phyloP scores from a whole-genome alignment of 2,329 filamentous ascomycete genomes.

The Clarireedia homoeocarpa region DNA sequence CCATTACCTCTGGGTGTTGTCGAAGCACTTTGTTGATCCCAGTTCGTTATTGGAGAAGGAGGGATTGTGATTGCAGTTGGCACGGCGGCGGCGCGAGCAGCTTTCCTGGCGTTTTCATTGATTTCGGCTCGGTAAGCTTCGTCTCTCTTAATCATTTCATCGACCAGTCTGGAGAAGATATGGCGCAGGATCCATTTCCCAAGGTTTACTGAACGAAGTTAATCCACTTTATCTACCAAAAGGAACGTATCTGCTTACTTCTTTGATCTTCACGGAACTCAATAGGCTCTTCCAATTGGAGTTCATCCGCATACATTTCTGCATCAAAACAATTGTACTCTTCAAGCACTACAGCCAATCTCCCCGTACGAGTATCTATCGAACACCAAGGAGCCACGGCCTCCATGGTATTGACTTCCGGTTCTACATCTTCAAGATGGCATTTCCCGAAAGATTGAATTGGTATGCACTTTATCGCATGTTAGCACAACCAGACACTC shows the following conservation, averaged over 20 bases:
- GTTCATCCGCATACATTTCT: conserved; percentile 91
- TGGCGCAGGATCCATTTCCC: conserved; percentile 95
- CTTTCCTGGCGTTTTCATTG: conserved; percentile 53
- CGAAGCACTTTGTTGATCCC: conserved; percentile 37
- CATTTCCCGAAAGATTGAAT: conserved; percentile 90
- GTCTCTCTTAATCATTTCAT: conserved; percentile 83
- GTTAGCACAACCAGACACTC: conserved; percentile 17
- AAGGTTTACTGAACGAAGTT: conserved; percentile 65
- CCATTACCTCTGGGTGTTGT: conserved; percentile 59
- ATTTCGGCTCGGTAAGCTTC: conserved; percentile 62
- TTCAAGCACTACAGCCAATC: conserved; percentile 82
- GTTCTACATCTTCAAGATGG: conserved; percentile 86
- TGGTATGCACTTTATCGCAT: conserved; percentile 60
- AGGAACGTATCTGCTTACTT: conserved; percentile 49
- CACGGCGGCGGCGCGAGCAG: conserved; percentile 37
- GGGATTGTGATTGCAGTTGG: conserved; percentile 55
- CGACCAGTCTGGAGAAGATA: conserved; percentile 80
- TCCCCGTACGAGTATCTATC: conserved; percentile 87
- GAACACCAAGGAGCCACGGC: conserved; percentile 95
- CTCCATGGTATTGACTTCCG: conserved; percentile 77
- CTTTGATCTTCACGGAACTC: conserved; percentile 90
- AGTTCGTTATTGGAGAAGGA: conserved; percentile 27
- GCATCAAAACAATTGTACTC: conserved; percentile 96
- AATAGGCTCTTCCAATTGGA: conserved; percentile 62
- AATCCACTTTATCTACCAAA: conserved; percentile 19